A percentile compares a stretch with the other conserved stretches of the same genome.
Conservation (phyloP, 768 basidiomycete species). For the Stropharia rugosoannulata region DNA sequence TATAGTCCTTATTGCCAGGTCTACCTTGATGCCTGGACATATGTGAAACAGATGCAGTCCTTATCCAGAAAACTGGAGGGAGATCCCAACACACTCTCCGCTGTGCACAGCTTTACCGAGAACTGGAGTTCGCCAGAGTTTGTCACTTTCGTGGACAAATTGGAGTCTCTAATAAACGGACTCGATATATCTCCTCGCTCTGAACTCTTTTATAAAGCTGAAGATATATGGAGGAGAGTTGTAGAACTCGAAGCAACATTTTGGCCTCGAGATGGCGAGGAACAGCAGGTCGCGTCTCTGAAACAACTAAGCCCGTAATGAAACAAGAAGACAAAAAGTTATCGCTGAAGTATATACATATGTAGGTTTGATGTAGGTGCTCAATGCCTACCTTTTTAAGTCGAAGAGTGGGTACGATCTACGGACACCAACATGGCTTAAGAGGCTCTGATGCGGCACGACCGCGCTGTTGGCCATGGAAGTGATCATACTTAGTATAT, state of each 20-base stretch:
- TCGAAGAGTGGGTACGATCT: not conserved
- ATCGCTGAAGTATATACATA: conserved; percentile 1
- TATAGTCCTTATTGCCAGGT: conserved; percentile 36
- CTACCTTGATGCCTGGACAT: conserved; percentile 69
- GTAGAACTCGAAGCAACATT: conserved; percentile 61
- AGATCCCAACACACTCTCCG: conserved; percentile 15
- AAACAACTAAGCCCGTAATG: not conserved
- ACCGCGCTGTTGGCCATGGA: conserved; percentile 55
- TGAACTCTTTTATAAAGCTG: conserved; percentile 36
- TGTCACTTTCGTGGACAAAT: conserved; percentile 46
- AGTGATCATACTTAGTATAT: not conserved
- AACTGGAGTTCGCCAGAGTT: conserved; percentile 66
- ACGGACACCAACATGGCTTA: conserved; percentile 1
- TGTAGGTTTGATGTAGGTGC: too few species aligned
- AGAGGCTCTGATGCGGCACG: conserved; percentile 46
- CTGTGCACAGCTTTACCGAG: conserved; percentile 48
- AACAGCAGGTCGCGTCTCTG: conserved; percentile 11
- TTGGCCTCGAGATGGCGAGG: conserved; percentile 51
- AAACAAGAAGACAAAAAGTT: not conserved
- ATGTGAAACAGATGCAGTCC: conserved; percentile 31
- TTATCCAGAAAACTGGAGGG: conserved; percentile 5
- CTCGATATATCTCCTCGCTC: conserved; percentile 36
- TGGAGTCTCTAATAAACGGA: conserved; percentile 47
- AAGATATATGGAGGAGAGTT: conserved; percentile 55
- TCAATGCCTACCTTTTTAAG: not conserved